A percentile compares a stretch with the other conserved stretches of the same genome.
phyloP scores from a whole-genome alignment of 306 rosid genomes.

The Cucurbita maxima region DNA sequence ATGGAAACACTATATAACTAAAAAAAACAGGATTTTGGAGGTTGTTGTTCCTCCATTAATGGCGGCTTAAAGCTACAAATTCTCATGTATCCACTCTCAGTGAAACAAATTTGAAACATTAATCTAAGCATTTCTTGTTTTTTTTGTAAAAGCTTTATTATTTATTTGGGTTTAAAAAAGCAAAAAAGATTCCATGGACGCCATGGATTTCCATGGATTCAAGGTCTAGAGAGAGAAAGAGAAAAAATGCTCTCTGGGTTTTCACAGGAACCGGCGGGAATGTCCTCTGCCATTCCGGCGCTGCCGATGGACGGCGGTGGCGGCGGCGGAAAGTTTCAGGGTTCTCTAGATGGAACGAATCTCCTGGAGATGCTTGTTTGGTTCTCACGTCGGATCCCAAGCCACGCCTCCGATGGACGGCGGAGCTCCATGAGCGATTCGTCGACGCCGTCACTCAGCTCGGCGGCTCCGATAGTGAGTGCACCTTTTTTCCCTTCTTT shows the following conservation, averaged over 20 bases:
- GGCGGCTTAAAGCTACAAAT: not conserved
- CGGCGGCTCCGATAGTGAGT: conserved; percentile 55
- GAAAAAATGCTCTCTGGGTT: conserved; percentile 9
- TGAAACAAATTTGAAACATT: not conserved
- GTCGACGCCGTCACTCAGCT: conserved; percentile 54
- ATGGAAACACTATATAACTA: too few relatives aligned
- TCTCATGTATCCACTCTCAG: not conserved
- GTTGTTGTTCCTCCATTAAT: not conserved
- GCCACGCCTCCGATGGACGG: conserved; percentile 51
- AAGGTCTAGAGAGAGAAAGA: too few relatives aligned
- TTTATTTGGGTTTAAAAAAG: too few relatives aligned
- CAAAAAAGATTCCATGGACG: too few relatives aligned
- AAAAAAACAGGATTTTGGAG: not conserved
- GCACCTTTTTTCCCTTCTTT: not conserved
- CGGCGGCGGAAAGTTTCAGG: conserved; percentile 21
- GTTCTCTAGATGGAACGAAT: conserved; percentile 39
- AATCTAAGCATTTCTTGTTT: not conserved
- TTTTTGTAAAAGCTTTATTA: too few relatives aligned
- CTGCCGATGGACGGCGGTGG: conserved; percentile 35
- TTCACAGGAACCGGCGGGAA: conserved; percentile 14
- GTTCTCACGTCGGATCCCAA: conserved; percentile 50
- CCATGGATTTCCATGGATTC: too few relatives aligned
- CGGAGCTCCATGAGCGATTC: conserved; percentile 52
- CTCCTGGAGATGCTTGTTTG: conserved; percentile 45
- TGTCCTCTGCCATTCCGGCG: conserved; percentile 38